Evolutionary conservation across 2,329 filamentous ascomycete species (phyloP).

Genomic region (Colletotrichum melonis): DNA sequence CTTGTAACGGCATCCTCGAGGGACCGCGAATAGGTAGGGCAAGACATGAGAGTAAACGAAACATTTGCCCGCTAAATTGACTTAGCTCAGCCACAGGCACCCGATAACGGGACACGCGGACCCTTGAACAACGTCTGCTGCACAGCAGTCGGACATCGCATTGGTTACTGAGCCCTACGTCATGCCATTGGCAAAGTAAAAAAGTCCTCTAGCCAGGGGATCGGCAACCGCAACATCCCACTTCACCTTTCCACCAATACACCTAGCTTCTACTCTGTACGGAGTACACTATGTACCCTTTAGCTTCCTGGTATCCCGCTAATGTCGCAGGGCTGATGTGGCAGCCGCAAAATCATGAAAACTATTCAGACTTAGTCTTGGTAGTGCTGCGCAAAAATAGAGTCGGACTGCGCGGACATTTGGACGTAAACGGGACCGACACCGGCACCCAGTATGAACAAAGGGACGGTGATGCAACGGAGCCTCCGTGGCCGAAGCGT

Average conservation of each 20-base stretch:
- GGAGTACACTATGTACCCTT: no score
- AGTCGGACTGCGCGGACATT: background rate
- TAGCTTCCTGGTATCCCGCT: background rate
- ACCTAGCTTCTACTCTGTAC: background rate
- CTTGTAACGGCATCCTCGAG: constrained; percentile 9
- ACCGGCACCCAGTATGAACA: background rate
- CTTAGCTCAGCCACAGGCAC: constrained; percentile 27
- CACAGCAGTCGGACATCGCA: background rate
- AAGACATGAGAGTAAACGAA: constrained; percentile 23
- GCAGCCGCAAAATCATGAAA: background rate
- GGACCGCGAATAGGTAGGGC: background rate
- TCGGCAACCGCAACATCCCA: background rate
- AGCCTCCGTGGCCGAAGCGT: background rate
- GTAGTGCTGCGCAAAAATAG: background rate
- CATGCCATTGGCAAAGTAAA: constrained; percentile 6
- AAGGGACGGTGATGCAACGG: background rate
- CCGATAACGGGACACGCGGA: constrained; percentile 24
- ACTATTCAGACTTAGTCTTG: background rate
- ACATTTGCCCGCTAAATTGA: constrained; percentile 17
- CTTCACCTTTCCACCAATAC: no score
- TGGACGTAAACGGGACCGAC: background rate
- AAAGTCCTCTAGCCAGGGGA: constrained; percentile 4
- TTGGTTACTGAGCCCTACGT: constrained; percentile 17
- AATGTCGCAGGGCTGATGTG: constrained; percentile 10
- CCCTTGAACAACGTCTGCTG: background rate